These are phyloP conservation scores for Diplotaxis tenuifolia DNA, from an alignment of 345 rosid species.

Conservation along the genomic window DNA sequence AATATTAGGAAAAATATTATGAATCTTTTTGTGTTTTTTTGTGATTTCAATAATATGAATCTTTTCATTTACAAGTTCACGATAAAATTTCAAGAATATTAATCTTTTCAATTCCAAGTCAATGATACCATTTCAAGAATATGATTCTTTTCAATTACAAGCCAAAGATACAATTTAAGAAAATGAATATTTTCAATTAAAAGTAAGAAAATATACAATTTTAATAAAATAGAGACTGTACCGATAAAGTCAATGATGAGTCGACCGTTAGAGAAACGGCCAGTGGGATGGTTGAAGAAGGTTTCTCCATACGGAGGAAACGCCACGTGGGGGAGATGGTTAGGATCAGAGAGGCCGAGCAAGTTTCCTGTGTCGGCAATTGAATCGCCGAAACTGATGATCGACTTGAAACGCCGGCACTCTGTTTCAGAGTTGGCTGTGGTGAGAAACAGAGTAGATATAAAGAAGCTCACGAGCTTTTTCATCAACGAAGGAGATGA, in stretches of 20 bases:
- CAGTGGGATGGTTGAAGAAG: constrained; percentile 46
- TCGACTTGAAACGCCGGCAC: constrained; percentile 22
- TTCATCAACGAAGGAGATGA: neutral
- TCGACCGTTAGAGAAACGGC: constrained; percentile 51
- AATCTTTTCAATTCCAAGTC: neutral
- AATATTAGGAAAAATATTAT: no score
- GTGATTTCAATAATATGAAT: no score
- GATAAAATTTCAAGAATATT: no score
- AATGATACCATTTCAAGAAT: neutral
- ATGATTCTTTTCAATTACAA: neutral
- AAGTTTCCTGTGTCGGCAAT: constrained; percentile 54
- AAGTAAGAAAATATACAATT: no score
- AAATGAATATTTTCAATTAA: neutral
- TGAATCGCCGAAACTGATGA: constrained; percentile 63
- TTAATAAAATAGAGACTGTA: no score
- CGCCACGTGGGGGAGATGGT: constrained; percentile 5
- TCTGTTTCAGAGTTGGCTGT: neutral
- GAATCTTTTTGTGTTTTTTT: no score
- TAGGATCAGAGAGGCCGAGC: constrained; percentile 12
- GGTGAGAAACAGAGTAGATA: neutral
- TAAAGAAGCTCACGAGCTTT: neutral
- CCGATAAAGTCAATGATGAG: constrained; percentile 56
- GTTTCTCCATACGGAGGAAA: constrained; percentile 50
- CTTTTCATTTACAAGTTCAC: no score
- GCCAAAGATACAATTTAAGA: neutral